phyloP scores from a whole-genome alignment of 805 yeast species.

The Sugiyamaella chiloensis region DNA sequence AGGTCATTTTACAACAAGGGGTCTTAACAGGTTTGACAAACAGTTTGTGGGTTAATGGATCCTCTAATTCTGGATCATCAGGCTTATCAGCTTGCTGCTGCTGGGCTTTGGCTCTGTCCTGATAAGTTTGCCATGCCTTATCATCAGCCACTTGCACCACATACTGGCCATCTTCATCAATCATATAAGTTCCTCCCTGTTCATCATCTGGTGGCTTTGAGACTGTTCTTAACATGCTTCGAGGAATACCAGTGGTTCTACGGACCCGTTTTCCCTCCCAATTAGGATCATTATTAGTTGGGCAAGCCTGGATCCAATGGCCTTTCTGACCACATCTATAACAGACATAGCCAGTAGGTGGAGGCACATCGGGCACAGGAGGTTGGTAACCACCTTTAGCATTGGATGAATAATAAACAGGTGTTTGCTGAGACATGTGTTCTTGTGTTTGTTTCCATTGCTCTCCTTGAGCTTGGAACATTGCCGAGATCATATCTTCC shows the following conservation, averaged over 20 bases:
- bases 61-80: constrained; percentile 59
- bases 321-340: constrained; percentile 94
- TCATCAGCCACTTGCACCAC: constrained; percentile 95
- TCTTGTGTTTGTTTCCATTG: constrained; percentile 96
- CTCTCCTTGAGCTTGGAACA: constrained; percentile 90
- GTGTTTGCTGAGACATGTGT: constrained; percentile 79
- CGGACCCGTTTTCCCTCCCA: constrained; percentile 90
- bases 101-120: constrained; percentile 50
- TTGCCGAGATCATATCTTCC: constrained; percentile 81
- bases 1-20: constrained; percentile 67
- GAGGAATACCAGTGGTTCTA: constrained; percentile 96
- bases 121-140: constrained; percentile 84
- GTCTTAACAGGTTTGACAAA: constrained; percentile 73
- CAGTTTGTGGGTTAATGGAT: constrained; percentile 66
- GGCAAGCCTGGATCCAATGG: constrained; percentile 96
- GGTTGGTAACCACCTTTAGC: constrained; percentile 34
- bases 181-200: constrained; percentile 55
- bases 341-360: constrained; percentile 95
- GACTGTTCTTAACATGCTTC: constrained; percentile 81
- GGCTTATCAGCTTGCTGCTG: constrained; percentile 41
- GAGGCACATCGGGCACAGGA: constrained; percentile 58
- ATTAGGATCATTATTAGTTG: constrained; percentile 86
- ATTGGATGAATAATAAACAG: constrained; percentile 50
- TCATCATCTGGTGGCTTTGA: constrained; percentile 72
- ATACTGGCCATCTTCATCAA: constrained; percentile 92